A percentile compares a stretch with the other conserved stretches of the same genome.
Conservation (phyloP, 345 rosid species). For the Euphorbia pulcherrima region DNA sequence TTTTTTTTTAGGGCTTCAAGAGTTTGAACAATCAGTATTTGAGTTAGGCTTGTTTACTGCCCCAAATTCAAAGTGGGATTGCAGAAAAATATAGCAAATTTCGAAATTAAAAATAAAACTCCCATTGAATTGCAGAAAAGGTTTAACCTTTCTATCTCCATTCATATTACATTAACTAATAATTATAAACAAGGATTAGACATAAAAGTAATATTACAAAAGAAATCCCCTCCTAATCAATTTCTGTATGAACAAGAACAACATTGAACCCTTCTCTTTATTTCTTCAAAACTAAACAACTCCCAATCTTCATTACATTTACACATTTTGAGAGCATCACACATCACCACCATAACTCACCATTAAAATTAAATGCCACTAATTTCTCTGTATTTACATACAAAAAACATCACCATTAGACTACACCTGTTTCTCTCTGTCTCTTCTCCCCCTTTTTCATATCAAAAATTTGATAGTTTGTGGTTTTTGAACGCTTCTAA, state of each 20-base stretch:
- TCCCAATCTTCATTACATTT: slow-evolving; percentile 23
- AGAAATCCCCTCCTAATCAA: not conserved
- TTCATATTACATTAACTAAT: slow-evolving; percentile 16
- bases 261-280: slow-evolving; percentile 6
- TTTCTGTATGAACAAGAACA: slow-evolving; percentile 11
- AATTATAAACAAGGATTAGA: slow-evolving; percentile 13
- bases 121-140: not conserved
- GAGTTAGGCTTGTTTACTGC: too few relatives aligned
- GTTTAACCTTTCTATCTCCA: slow-evolving; percentile 9
- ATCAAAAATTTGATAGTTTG: slow-evolving; percentile 23
- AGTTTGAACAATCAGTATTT: too few relatives aligned
- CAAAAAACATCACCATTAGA: not conserved
- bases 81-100: too few relatives aligned
- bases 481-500: not conserved
- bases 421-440: slow-evolving; percentile 4
- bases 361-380: not conserved
- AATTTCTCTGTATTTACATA: slow-evolving; percentile 24
- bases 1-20: too few relatives aligned
- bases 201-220: not conserved
- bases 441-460: not conserved
- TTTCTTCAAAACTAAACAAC: slow-evolving; percentile 29
- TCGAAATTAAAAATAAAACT: too few relatives aligned
- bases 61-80: too few relatives aligned
- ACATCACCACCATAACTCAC: not conserved
- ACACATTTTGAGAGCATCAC: slow-evolving; percentile 18